Evolutionary conservation across 257 asterid species (phyloP).

Genomic region (Nicotiana obtusifolia): DNA sequence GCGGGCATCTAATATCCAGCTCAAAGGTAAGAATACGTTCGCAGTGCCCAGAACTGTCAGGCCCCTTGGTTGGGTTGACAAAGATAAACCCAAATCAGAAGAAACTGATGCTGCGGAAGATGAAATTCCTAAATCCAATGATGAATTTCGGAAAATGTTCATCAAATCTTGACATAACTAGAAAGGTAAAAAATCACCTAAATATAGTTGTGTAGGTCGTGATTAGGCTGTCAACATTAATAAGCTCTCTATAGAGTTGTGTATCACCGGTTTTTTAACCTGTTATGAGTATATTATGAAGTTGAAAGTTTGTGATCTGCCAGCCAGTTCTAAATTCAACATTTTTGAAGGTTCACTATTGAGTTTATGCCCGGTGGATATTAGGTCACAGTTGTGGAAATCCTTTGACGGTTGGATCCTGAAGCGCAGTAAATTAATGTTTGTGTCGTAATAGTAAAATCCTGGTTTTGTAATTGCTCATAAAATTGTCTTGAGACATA

Average conservation of each 20-base stretch:
- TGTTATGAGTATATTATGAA: not conserved
- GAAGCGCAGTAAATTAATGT: not conserved
- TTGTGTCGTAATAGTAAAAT: not conserved
- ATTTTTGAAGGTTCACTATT: not conserved
- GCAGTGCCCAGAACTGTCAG: constrained; percentile 82
- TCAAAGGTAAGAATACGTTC: constrained; percentile 67
- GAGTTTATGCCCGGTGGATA: not conserved
- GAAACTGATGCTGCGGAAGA: constrained; percentile 36
- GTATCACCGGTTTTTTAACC: not conserved
- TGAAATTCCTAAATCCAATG: constrained; percentile 77
- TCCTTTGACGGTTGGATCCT: not conserved
- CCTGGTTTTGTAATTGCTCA: not conserved
- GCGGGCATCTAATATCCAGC: constrained; percentile 35
- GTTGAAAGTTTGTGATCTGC: not conserved
- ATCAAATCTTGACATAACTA: constrained; percentile 32
- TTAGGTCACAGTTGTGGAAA: not conserved
- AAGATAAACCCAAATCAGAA: constrained; percentile 26
- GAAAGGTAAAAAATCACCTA: not conserved
- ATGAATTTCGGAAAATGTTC: constrained; percentile 89
- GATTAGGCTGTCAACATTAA: not conserved
- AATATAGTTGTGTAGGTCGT: not conserved
- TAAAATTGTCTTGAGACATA: not conserved
- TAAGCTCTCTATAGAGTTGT: not conserved
- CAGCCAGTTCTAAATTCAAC: not conserved
- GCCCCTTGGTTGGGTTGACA: constrained; percentile 46